phyloP scores from a whole-genome alignment of 2,329 filamentous ascomycete genomes.

The Colletotrichum sp. region DNA sequence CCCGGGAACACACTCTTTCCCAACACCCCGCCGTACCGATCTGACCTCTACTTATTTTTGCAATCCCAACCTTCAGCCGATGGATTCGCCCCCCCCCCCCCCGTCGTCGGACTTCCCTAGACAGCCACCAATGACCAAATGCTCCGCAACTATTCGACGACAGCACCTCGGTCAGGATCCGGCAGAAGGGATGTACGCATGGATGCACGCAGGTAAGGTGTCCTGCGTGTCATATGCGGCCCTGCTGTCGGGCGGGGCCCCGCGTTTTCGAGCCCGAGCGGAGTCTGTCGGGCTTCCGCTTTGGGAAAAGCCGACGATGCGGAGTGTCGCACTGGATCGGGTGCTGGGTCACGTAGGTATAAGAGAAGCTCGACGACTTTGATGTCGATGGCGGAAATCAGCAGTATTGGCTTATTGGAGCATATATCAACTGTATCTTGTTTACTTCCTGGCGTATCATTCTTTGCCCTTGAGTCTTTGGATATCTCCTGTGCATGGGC shows the following conservation, averaged over 20 bases:
- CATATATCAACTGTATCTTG: rapidly evolving
- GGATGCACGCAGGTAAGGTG: background rate
- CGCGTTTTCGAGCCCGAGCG: background rate
- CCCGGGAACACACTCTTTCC: too few species aligned
- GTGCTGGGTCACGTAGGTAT: background rate
- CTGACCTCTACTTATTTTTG: background rate
- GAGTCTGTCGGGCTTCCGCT: background rate
- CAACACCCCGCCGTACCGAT: too few species aligned
- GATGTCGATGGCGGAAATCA: background rate
- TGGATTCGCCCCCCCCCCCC: background rate
- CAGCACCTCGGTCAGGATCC: background rate
- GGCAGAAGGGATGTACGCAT: background rate
- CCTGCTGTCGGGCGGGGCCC: background rate
- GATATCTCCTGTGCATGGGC: background rate
- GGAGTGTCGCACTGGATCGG: background rate
- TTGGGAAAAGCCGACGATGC: background rate
- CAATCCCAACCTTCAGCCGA: background rate
- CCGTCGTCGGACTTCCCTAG: background rate
- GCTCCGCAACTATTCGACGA: background rate
- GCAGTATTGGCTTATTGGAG: background rate
- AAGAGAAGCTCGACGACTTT: background rate
- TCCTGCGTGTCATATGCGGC: background rate
- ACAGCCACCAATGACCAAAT: background rate
- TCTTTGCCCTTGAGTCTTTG: background rate
- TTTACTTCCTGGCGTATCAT: background rate